A percentile compares a stretch with the other conserved stretches of the same genome.
Conservation (phyloP, 164 flowering plant species). For the Hamamelis virginiana region DNA sequence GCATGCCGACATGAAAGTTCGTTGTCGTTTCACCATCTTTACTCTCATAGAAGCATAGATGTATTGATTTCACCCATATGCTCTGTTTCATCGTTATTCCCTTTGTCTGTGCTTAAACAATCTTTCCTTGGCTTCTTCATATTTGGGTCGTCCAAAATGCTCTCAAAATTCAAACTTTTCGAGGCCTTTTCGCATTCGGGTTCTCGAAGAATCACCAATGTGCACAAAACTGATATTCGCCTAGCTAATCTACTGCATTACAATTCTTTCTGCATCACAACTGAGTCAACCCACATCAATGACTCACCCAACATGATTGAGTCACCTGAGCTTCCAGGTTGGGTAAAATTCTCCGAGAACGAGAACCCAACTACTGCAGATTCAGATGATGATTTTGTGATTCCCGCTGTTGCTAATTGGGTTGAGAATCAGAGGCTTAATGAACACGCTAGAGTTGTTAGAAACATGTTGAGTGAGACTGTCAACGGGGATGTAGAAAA, state of each 20-base stretch:
- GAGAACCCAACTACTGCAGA: constrained; percentile 14
- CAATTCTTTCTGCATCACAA: constrained; percentile 28
- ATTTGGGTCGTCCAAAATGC: constrained; percentile 25
- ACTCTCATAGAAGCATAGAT: neutral
- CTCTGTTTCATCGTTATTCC: neutral
- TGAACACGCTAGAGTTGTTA: constrained; percentile 4
- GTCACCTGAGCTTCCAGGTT: constrained; percentile 60
- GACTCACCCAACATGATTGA: constrained; percentile 15
- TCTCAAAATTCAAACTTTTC: constrained; percentile 18
- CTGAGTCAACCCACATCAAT: constrained; percentile 2
- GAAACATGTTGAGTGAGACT: neutral
- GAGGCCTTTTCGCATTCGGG: constrained; percentile 10
- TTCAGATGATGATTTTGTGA: constrained; percentile 51
- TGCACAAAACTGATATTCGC: constrained; percentile 1
- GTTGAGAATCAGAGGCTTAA: constrained; percentile 20
- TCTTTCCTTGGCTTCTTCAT: neutral
- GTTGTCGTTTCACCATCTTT: neutral
- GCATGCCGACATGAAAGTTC: neutral
- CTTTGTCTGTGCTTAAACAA: neutral
- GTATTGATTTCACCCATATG: neutral
- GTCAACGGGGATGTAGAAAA: constrained; percentile 29
- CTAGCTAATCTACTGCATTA: neutral
- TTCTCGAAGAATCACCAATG: neutral
- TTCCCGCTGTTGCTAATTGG: constrained; percentile 48
- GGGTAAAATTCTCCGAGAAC: constrained; percentile 38